Evolutionary conservation across 208 protist genomes (phyloP), one percentile per base, ranked within the genome.

Genomic region (Wallacemonas sp.): DNA sequence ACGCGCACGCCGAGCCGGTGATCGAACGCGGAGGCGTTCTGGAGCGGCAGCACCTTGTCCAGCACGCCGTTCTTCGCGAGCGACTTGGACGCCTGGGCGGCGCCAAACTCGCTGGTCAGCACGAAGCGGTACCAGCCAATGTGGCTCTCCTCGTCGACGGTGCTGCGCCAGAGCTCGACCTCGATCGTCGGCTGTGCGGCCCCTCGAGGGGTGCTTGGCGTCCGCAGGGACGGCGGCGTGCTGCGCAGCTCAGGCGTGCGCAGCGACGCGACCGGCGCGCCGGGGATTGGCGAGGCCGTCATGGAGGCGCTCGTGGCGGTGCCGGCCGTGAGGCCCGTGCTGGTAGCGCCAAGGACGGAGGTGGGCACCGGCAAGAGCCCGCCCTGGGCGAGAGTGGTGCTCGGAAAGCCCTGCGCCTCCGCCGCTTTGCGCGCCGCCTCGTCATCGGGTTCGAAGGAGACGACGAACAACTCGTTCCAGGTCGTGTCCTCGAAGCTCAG

Each of bases 121-220:
- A 57, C 63, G 33, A 84, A 79, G 3, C 70, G 65, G 68, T 71
- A 82, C 22, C 57, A 57, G n/a, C 74, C 73, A 23, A 91, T 66
- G 52, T 74, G 70, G 46, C 72, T 68, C 39, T 91, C 84, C 3
- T 67, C 66, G 20, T 25, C 46, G 11, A 49, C 29, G 1, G 75
- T 74, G 69, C 73, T 69, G 26, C 81, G 81, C 84, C 84, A 91
- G 29, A 91, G 74, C 54, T 91, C 84, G 3, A 91, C 45, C 8
- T 76, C 68, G 26, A 89, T 75, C n/a, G 73, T 50, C 3, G 72
- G 72, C 46, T 73, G 44, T 11, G 44, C n/a, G 8, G 10, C 11
- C 0, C 44, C 44, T 50, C 44, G 44, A 22, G 44, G 44, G 7
- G 44, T 50, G 44, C 44, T 50, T 12, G 44, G 44, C 44, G 44